Base-by-base conservation (phyloP, 1,284 basidiomycete species). In the Trichosporon faecale region DNA sequence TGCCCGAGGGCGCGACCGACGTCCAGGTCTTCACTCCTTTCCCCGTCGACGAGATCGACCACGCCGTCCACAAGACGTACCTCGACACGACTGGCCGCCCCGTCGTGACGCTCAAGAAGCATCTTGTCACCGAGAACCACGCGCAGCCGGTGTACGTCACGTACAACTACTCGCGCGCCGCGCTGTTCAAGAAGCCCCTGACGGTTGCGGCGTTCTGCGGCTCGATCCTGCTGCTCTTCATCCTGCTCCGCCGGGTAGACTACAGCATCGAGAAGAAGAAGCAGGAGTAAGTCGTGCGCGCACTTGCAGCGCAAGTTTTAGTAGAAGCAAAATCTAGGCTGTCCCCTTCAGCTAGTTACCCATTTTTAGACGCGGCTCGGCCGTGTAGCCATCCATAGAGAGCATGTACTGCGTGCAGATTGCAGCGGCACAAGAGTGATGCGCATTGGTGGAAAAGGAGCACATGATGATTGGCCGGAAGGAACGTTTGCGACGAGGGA, bases 1-100 rank as follows among this genome's bases (percentile, higher is more conserved):
- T 99, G 27, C 97, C 97, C 0, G 96, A 99, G 80, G 95, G 95
- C 16, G 94, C 96, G 18, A 91, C 93, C 67, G 89, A 95, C 76
- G 86, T 95, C 73, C 86, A 91, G 73, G 88, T 93, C 70, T 85
- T 85, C 66, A 84, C 90, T 3, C 95, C 96, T 1, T 98, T 96
- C 86, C 85, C 89, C 0, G 87, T 93, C 7, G 83, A 90, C 73
- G 85, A 85, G 31, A 89, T 88, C 75, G 84, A 82, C 63, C 84
- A 89, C 68, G 87, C 87, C 9, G 90, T 87, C 12, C 91, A 93
- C 78, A 88, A 89, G 74, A 93, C 93, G 7, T 99, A 97, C 83
- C 89, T 99, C 49, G 96, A 99, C 82, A 94, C 95, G n/a, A 88
- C 87, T 25, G 96, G 97, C 23, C 90, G 96, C 49, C 93, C 93